Evolutionary conservation across 1,139 yeast genomes (phyloP).

Genomic region (Suhomyces bribrorum): DNA sequence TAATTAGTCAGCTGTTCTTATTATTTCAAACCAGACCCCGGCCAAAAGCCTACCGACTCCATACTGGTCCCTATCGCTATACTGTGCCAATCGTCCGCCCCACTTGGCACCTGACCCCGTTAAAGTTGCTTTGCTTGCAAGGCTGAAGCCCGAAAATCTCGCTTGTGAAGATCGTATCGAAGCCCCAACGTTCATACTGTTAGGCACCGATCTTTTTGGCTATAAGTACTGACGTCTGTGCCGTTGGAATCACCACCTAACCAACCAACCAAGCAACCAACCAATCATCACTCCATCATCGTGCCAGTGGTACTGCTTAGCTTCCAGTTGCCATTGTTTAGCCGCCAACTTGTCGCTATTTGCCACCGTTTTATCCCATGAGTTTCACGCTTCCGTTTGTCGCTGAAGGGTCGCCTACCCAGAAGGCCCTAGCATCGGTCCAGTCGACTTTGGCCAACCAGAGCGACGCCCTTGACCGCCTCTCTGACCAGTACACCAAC

Average conservation of each 20-base stretch:
- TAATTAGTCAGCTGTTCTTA: not conserved
- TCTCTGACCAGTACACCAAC: constrained; percentile 31
- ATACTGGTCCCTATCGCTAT: too few relatives aligned
- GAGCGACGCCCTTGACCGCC: constrained; percentile 34
- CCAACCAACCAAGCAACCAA: not conserved
- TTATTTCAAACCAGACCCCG: too few relatives aligned
- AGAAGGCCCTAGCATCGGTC: constrained; percentile 29
- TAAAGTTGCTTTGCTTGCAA: too few relatives aligned
- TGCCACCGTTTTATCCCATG: not conserved
- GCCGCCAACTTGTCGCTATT: not conserved
- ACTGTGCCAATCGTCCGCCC: too few relatives aligned
- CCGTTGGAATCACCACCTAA: not conserved
- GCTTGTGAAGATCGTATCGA: not conserved
- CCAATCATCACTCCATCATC: too few relatives aligned
- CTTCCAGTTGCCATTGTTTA: not conserved
- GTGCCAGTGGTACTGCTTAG: too few relatives aligned
- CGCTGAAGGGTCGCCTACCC: constrained; percentile 4
- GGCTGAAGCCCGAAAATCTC: not conserved
- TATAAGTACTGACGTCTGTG: not conserved
- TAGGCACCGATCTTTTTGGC: too few relatives aligned
- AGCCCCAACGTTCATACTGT: not conserved
- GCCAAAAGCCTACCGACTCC: too few relatives aligned
- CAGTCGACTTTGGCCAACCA: constrained; percentile 33
- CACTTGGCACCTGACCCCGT: too few relatives aligned
- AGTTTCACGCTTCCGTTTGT: not conserved